These are phyloP conservation scores for Pistacia atlantica DNA, from an alignment of 345 rosid genomes.

Conservation along the genomic window DNA sequence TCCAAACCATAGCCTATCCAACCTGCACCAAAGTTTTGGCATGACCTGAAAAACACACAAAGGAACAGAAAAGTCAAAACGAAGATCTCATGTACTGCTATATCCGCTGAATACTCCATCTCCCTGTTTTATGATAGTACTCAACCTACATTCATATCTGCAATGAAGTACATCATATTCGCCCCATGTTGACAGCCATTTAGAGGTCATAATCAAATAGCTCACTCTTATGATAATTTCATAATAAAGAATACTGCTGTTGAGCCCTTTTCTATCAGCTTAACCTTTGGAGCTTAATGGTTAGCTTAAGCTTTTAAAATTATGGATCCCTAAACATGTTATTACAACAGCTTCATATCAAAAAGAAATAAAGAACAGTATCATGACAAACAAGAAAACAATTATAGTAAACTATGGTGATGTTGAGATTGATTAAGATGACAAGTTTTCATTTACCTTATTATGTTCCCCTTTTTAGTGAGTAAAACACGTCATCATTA, in stretches of 20 bases:
- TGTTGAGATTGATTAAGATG: neutral
- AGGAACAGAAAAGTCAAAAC: slow-evolving; percentile 18
- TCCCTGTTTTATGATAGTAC: slow-evolving; percentile 1
- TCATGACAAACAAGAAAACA: neutral
- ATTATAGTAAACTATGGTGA: neutral
- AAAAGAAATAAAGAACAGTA: neutral
- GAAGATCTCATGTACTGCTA: neutral
- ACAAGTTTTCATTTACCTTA: neutral
- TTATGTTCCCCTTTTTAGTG: neutral
- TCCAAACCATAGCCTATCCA: slow-evolving; percentile 97
- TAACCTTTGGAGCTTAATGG: no score
- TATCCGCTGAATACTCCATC: neutral
- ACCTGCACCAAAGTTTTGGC: slow-evolving; percentile 99
- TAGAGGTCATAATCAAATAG: neutral
- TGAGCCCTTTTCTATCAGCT: no score
- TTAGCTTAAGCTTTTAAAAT: no score
- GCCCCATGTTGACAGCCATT: neutral
- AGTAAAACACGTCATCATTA: no score
- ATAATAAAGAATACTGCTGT: neutral
- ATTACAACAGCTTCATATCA: neutral
- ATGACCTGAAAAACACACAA: slow-evolving; percentile 59
- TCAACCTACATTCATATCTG: neutral
- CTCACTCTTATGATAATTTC: neutral
- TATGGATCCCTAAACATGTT: no score
- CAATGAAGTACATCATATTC: neutral